phyloP scores from a whole-genome alignment of 2,329 filamentous ascomycete genomes.

The Aspergillus jensenii region DNA sequence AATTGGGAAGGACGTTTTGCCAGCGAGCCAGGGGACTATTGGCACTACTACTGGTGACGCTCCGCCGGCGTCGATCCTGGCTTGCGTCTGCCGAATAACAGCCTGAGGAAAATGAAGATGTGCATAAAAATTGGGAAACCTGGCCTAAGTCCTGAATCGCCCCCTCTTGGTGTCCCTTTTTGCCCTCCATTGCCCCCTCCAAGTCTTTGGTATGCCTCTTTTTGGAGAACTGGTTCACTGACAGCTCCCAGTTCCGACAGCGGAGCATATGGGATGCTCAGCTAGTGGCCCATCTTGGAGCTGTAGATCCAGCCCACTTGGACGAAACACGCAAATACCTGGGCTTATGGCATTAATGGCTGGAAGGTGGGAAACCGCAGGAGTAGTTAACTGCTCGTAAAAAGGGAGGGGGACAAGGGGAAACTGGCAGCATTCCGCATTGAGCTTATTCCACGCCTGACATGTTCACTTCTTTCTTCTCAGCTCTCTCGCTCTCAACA shows the following conservation, averaged over 20 bases:
- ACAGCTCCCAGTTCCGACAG: neutral
- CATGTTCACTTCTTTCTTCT: neutral
- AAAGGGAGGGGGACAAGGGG: neutral
- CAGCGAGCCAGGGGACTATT: constrained; percentile 29
- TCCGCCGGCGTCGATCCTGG: constrained; percentile 38
- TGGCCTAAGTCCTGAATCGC: neutral
- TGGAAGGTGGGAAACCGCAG: neutral
- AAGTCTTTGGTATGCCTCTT: constrained; percentile 15
- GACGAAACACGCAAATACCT: neutral
- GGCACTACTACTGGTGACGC: constrained; percentile 33
- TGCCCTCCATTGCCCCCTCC: constrained; percentile 12
- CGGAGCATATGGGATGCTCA: neutral
- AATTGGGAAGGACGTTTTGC: constrained; percentile 4
- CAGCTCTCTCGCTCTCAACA: neutral
- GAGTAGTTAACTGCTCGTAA: neutral
- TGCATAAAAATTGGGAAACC: neutral
- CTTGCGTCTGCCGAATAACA: constrained; percentile 6
- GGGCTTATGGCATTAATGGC: neutral
- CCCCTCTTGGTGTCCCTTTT: constrained; percentile 10
- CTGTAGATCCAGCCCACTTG: neutral
- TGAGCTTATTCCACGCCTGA: neutral
- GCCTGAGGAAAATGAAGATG: neutral
- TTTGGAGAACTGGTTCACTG: constrained; percentile 25
- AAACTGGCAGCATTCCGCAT: neutral
- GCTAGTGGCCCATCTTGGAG: neutral